Evolutionary conservation across 2,329 filamentous ascomycete species (phyloP).

Genomic region (Colletotrichum orchidophilum): DNA sequence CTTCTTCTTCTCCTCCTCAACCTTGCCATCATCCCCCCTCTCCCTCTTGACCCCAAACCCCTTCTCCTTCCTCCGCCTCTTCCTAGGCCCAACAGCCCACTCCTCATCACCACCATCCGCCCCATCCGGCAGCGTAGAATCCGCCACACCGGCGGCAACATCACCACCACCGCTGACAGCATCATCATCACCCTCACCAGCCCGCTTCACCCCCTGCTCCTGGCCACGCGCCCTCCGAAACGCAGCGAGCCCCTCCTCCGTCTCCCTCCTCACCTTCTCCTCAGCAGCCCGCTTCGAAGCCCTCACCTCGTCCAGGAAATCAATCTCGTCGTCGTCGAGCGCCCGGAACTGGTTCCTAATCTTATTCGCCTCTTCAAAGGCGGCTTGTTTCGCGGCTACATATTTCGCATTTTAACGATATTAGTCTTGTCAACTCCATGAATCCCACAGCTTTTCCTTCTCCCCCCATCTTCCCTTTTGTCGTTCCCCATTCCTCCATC

Average conservation of each 20-base stretch:
- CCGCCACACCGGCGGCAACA: too few relatives aligned
- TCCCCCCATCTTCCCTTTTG: too few relatives aligned
- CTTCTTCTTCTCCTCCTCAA: slow-evolving; percentile 46
- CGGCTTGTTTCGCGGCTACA: slow-evolving; percentile 80
- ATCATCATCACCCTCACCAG: slow-evolving; percentile 38
- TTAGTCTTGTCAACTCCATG: too few relatives aligned
- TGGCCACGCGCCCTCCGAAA: slow-evolving; percentile 60
- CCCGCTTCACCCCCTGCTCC: slow-evolving; percentile 26
- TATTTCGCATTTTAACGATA: background rate
- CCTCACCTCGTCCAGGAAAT: slow-evolving; percentile 73
- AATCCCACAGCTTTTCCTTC: too few relatives aligned
- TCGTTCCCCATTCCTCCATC: too few relatives aligned
- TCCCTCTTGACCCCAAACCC: slow-evolving; percentile 44
- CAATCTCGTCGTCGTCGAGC: slow-evolving; percentile 81
- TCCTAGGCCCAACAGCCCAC: slow-evolving; percentile 48
- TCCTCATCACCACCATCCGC: slow-evolving; percentile 40
- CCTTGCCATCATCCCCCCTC: slow-evolving; percentile 36
- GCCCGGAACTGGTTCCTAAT: slow-evolving; percentile 81
- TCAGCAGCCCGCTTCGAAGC: slow-evolving; percentile 62
- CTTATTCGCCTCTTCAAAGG: slow-evolving; percentile 78
- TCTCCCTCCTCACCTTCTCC: slow-evolving; percentile 62
- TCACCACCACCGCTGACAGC: slow-evolving; percentile 36
- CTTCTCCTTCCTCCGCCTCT: slow-evolving; percentile 52
- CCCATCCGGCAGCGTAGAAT: too few relatives aligned
- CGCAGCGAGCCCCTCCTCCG: slow-evolving; percentile 62